Percentiles rank a stretch among this genome's conserved stretches.
Conservation (phyloP, 2,329 filamentous ascomycete species). For the Grosmannia clavigera region DNA sequence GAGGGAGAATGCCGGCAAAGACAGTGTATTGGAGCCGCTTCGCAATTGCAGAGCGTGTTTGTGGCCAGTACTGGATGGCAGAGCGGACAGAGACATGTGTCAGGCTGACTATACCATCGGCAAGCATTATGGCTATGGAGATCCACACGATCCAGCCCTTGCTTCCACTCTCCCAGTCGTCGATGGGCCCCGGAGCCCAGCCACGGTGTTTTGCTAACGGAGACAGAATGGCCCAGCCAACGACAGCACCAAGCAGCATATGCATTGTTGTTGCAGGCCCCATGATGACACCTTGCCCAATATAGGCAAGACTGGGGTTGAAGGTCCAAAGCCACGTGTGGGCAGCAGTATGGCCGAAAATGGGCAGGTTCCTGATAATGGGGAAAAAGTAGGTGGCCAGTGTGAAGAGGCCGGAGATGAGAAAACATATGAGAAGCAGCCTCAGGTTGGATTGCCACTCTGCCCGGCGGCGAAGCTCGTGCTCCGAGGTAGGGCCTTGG, state of each 20-base stretch:
- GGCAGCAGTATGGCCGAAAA: slow-evolving; percentile 67
- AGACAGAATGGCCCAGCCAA: slow-evolving; percentile 86
- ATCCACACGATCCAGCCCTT: slow-evolving; percentile 99
- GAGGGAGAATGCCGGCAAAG: not conserved
- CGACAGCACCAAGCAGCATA: slow-evolving; percentile 79
- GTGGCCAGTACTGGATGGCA: slow-evolving; percentile 7
- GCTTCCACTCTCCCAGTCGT: slow-evolving; percentile 82
- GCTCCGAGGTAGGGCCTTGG: slow-evolving; percentile 7
- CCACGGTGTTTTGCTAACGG: slow-evolving; percentile 73
- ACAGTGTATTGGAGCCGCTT: not conserved
- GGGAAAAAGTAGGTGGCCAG: slow-evolving; percentile 85
- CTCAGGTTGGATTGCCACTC: slow-evolving; percentile 35
- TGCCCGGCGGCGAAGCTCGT: slow-evolving; percentile 21
- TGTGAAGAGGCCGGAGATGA: slow-evolving; percentile 54
- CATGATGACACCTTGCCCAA: slow-evolving; percentile 98
- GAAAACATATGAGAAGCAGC: slow-evolving; percentile 44
- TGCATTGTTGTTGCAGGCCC: slow-evolving; percentile 88
- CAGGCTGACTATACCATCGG: slow-evolving; percentile 80
- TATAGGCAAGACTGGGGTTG: slow-evolving; percentile 93
- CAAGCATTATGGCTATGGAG: slow-evolving; percentile 90
- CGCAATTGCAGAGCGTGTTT: not conserved
- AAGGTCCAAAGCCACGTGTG: slow-evolving; percentile 85
- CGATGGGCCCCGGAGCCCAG: slow-evolving; percentile 80
- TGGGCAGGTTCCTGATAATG: slow-evolving; percentile 68
- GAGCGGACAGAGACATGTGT: slow-evolving; percentile 57